phyloP scores from a whole-genome alignment of 75 land plant species.

The Picea glauca region DNA sequence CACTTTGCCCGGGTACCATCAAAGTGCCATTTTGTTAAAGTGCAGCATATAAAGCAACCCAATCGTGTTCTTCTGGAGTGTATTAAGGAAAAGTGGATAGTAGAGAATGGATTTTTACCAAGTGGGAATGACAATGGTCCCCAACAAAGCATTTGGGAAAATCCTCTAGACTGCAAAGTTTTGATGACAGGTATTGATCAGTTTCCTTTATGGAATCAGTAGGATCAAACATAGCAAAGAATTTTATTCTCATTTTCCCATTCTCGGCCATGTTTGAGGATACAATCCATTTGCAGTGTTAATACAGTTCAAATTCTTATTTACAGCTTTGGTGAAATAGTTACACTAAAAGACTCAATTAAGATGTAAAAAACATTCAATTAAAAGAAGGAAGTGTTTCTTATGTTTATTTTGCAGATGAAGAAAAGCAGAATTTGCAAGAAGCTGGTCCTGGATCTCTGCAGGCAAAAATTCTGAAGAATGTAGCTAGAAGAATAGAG shows the following conservation, averaged over 20 bases:
- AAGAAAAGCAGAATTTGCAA: conserved; percentile 21
- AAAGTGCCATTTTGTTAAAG: conserved; percentile 42
- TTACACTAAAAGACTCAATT: background rate
- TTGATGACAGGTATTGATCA: conserved; percentile 41
- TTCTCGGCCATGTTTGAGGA: background rate
- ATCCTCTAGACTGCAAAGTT: conserved; percentile 47
- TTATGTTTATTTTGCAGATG: conserved; percentile 23
- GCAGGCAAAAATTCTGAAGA: conserved; percentile 34
- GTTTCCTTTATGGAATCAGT: background rate
- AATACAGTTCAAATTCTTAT: background rate
- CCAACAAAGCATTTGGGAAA: conserved; percentile 41
- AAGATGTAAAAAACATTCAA: background rate
- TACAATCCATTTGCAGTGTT: background rate
- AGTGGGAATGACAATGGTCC: conserved; percentile 38
- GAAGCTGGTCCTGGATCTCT: conserved; percentile 34
- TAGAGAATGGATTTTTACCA: conserved; percentile 32
- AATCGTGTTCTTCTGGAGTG: conserved; percentile 39
- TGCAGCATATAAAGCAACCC: conserved; percentile 30
- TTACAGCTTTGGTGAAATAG: background rate
- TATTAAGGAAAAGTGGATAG: conserved; percentile 39
- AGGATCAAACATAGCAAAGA: background rate
- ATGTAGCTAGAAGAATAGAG: conserved; percentile 43
- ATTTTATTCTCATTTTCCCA: background rate
- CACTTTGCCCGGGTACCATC: conserved; percentile 50
- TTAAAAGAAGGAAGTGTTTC: conserved; percentile 1